Conservation (phyloP, 495 filamentous ascomycete species). For the Lophiotrema nucula region DNA sequence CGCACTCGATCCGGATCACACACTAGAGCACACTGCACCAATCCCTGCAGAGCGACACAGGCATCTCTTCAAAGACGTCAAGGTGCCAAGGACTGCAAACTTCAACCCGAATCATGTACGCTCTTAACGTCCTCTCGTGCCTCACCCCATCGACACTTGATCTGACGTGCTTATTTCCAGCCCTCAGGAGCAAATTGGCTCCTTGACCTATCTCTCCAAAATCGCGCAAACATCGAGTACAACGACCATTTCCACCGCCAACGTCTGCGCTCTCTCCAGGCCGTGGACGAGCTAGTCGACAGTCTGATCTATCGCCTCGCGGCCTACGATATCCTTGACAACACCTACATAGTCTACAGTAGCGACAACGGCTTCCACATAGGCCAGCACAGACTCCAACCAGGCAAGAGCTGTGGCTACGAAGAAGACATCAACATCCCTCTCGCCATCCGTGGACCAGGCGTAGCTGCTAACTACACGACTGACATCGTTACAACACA, state of each 20-base stretch:
- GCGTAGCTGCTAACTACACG: not conserved
- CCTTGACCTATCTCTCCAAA: not conserved
- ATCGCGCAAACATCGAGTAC: not conserved
- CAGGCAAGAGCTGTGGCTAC: not conserved
- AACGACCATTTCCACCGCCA: not conserved
- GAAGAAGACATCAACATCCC: not conserved
- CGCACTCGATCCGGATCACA: not conserved
- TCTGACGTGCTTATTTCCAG: not conserved
- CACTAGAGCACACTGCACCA: not conserved
- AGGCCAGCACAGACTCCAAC: not conserved
- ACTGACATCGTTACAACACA: not conserved
- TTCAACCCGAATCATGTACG: not conserved
- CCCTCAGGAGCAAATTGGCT: not conserved
- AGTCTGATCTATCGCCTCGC: not conserved
- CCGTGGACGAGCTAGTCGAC: not conserved
- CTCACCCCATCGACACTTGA: not conserved
- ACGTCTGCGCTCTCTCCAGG: not conserved
- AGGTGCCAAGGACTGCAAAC: not conserved
- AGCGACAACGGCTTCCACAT: constrained; percentile 2
- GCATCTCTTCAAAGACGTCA: not conserved
- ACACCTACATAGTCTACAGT: not conserved
- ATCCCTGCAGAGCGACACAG: not conserved
- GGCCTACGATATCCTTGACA: not conserved
- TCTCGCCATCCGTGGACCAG: not conserved
- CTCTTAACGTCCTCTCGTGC: not conserved